Base-by-base conservation (phyloP, 2,329 filamentous ascomycete species). In the Diaporthe capsici region DNA sequence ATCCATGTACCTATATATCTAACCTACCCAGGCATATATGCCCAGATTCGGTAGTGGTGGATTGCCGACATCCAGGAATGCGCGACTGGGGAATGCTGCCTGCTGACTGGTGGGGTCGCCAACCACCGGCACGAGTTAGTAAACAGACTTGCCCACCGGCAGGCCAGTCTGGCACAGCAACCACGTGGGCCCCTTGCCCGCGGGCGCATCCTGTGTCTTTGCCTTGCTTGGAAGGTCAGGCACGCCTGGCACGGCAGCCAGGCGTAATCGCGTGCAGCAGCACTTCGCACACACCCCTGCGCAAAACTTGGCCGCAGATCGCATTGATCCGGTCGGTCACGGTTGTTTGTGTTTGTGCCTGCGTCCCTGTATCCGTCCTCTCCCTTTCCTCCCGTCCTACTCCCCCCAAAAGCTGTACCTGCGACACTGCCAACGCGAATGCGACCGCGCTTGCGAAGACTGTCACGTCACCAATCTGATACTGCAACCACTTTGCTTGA, bases 401-500 rank as follows among this genome's bases (percentile, higher is more conserved):
- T 49, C 42, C 12, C 28, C 63, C 47, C 47, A 53, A 70, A n/a
- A 28, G 31, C 49, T 70, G 65, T 70, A 70, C 37, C 55, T 70
- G 65, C 65, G 65, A 70, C 65, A 70, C 47, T 25, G 65, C 65
- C 65, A 70, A 51, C 47, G 63, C 47, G 22, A 68, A 25, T 70
- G 65, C 65, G 65, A 70, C 65, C n/a, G 65, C 31, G 49, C 49
- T 42, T 70, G 49, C 49, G 65, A 70, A 22, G 15, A 53, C 65
- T 42, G 65, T 70, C 65, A 70, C 65, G 65, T 55, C 65, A 70
- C 65, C 65, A 53, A 68, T 68, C 65, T 68, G 65, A 68, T 68
- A 68, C 65, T 39, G 65, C 65, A 68, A 68, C 47, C 65, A 70
- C 49, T 70, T 28, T 70, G 49, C 65, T 42, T 55, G 65, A 70